Evolutionary conservation across 768 basidiomycete genomes (phyloP), one percentile per base, ranked within the genome.

Genomic region (Tubosaeta sp.): DNA sequence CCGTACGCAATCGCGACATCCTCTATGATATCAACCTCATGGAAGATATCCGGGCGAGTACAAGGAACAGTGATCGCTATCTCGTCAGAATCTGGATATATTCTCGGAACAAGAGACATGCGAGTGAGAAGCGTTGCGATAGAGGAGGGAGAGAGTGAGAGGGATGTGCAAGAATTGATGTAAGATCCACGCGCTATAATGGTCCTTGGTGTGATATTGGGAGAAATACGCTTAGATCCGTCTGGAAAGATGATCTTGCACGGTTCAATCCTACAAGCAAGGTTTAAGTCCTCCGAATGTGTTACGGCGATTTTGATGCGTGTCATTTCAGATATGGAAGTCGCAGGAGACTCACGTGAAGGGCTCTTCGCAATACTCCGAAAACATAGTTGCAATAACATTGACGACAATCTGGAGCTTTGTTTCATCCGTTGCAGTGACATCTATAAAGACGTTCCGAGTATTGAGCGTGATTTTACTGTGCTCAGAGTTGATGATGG

Each of bases 11-110:
- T 90, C 10, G 96, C 96, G 2, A 87, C 92, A 57, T 99, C 96
- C 66, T 99, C 96, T 86, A 99, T 89, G 65, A 98, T 81, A 66
- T 99, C 96, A 63, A 94, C 96, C 68, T 98, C 94, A 66, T 99
- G 96, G 48, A 99, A 74, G 58, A 99, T 97, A 65, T 99, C 96
- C 1, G 96, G 94, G 32, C 96, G 83, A n/a, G 94, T 97, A n/a
- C 89, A 77, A 5, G 96, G 95, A 42, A 99, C 78, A 30, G 81
- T 72, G 24, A 98, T 86, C 16, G 77, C 60, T 38, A 99, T 75
- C 59, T 82, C 78, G 61, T 97, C 94, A 0, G 62, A 59, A 35
- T 43, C n/a, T 70, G 64, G 53, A 83, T 74, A 24, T 71, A 67
- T 2, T 78, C 51, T 22, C 80, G 69, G 18, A 71, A 62, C 1